phyloP scores from a whole-genome alignment of 345 rosid species.

The Carallia pectinifolia region DNA sequence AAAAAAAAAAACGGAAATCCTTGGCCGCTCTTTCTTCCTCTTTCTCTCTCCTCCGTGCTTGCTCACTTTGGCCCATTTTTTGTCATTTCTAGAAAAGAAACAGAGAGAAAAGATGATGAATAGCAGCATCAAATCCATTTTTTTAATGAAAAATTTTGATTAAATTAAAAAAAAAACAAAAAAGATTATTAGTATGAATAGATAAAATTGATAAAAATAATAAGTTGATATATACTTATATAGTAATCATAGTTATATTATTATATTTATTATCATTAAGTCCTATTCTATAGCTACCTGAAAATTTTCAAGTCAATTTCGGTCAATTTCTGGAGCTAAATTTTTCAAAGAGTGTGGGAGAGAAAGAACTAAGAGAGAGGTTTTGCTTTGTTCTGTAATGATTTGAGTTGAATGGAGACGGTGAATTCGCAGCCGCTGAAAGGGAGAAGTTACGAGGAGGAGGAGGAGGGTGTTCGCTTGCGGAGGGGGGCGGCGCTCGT shows the following conservation, averaged over 20 bases:
- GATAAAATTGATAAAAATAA: too few species aligned
- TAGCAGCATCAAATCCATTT: slow-evolving; percentile 1
- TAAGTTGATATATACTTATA: too few species aligned
- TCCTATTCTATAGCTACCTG: too few species aligned
- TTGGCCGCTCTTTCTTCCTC: too few species aligned
- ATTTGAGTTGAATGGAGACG: slow-evolving; percentile 25
- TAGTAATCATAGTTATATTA: too few species aligned
- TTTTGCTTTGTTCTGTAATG: slow-evolving; percentile 11
- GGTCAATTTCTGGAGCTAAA: not conserved
- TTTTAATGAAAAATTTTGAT: not conserved
- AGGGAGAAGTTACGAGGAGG: slow-evolving; percentile 14
- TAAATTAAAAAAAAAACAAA: not conserved
- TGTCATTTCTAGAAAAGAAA: slow-evolving; percentile 3
- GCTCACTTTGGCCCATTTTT: not conserved
- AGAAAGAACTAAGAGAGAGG: not conserved
- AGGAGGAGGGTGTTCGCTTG: slow-evolving; percentile 7
- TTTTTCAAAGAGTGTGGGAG: not conserved
- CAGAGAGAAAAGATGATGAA: not conserved
- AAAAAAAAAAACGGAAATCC: too few species aligned
- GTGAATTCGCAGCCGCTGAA: slow-evolving; percentile 24
- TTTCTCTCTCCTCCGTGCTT: not conserved
- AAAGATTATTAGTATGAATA: too few species aligned
- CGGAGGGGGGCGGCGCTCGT: not conserved
- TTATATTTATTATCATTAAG: too few species aligned
- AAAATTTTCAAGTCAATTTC: not conserved